A percentile compares a stretch with the other conserved stretches of the same genome.
These are phyloP conservation scores for Scleromitrula shiraiana DNA, from an alignment of 2,329 filamentous ascomycete genomes.

Conservation along the genomic window DNA sequence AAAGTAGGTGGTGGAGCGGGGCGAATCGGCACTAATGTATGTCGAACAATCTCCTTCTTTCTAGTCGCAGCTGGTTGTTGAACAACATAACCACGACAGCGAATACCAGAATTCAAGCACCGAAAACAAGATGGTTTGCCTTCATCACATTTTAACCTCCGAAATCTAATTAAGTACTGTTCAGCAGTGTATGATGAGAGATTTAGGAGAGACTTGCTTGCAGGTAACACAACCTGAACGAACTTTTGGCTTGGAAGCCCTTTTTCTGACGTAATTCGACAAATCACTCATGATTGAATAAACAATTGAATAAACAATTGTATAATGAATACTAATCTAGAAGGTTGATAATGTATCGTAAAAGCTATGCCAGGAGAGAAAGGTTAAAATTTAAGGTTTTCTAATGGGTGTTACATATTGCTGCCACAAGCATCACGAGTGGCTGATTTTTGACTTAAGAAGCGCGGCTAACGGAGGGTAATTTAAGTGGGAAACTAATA, in stretches of 20 bases:
- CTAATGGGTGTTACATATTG: neutral
- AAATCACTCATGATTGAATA: neutral
- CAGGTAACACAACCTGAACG: conserved; percentile 3
- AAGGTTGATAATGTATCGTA: neutral
- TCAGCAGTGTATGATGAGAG: neutral
- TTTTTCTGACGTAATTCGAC: conserved; percentile 6
- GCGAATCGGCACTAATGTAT: conserved; percentile 11
- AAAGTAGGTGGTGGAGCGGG: conserved; percentile 12
- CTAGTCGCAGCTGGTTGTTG: neutral
- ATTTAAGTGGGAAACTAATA: neutral
- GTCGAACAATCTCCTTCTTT: conserved; percentile 1
- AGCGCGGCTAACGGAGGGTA: neutral
- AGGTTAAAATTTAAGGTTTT: neutral
- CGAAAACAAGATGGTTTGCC: conserved; percentile 22
- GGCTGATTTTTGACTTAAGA: neutral
- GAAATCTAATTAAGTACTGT: conserved; percentile 15
- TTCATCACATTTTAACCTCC: conserved; percentile 27
- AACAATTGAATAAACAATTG: neutral
- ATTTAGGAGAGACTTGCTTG: conserved; percentile 23
- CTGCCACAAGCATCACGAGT: neutral
- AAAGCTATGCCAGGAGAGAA: neutral
- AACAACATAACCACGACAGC: conserved; percentile 25
- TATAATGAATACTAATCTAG: neutral
- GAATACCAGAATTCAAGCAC: conserved; percentile 23
- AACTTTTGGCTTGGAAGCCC: conserved; percentile 9